These are phyloP conservation scores for Coniochaeta hoffmannii DNA, from an alignment of 2,329 filamentous ascomycete species.

Conservation along the genomic window DNA sequence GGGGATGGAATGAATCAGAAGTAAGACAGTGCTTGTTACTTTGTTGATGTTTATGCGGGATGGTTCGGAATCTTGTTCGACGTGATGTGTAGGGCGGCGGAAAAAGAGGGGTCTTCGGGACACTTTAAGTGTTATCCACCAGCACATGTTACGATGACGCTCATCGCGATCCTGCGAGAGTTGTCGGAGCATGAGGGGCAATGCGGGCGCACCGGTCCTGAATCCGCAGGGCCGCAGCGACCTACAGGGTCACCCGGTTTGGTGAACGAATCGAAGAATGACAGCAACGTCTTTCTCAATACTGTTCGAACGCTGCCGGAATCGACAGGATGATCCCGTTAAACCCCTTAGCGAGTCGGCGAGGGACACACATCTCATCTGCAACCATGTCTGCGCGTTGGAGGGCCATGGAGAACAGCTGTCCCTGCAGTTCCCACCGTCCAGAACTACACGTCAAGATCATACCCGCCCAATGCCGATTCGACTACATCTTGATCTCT, in stretches of 20 bases:
- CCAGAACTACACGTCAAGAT: not conserved
- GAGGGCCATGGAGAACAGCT: not conserved
- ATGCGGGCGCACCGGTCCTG: not conserved
- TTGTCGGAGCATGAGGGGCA: slow-evolving; percentile 1
- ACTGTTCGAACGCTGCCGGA: not conserved
- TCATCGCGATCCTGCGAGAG: not conserved
- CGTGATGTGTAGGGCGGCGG: not conserved
- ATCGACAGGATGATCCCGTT: slow-evolving; percentile 8
- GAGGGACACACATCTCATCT: slow-evolving; percentile 11
- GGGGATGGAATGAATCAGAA: not conserved
- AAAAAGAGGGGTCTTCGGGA: not conserved
- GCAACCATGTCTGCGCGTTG: not conserved
- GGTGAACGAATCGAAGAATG: slow-evolving; percentile 13
- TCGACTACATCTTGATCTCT: not conserved
- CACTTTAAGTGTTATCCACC: not conserved
- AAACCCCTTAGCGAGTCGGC: slow-evolving; percentile 13
- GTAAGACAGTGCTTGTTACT: not conserved
- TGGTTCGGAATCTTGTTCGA: not conserved
- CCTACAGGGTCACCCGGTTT: too few relatives aligned
- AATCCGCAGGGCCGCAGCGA: not conserved
- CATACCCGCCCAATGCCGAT: not conserved
- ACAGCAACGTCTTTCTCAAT: slow-evolving; percentile 7
- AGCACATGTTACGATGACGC: not conserved
- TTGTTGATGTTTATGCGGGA: not conserved
- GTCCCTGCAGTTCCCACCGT: not conserved